Evolutionary conservation across 768 basidiomycete genomes (phyloP).

Genomic region (Kwoniella botswanensis): DNA sequence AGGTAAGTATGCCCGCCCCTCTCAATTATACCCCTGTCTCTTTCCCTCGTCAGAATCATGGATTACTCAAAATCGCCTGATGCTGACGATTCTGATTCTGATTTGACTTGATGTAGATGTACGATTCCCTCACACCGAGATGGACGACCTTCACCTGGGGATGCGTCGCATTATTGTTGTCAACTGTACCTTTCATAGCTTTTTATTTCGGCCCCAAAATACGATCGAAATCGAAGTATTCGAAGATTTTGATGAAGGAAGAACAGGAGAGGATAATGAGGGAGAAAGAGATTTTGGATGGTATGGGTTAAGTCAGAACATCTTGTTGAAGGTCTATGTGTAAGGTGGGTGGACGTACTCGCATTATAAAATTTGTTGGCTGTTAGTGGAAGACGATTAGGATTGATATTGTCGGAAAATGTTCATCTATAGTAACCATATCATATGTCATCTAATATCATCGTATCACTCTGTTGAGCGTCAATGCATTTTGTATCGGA

Average conservation of each 20-base stretch:
- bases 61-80: background rate
- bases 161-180: slow-evolving; percentile 63
- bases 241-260: slow-evolving; percentile 47
- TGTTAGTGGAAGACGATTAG: too few relatives aligned
- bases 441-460: background rate
- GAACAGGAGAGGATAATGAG: slow-evolving; percentile 34
- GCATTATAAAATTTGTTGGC: background rate
- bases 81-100: background rate
- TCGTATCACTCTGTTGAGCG: too few relatives aligned
- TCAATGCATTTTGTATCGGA: too few relatives aligned
- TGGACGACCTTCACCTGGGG: slow-evolving; percentile 62
- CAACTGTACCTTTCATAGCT: slow-evolving; percentile 63
- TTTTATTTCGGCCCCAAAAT: slow-evolving; percentile 56
- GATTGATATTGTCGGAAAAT: background rate
- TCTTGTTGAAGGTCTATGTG: background rate
- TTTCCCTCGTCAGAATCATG: too few relatives aligned
- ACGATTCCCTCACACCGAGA: slow-evolving; percentile 64
- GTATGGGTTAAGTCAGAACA: slow-evolving; percentile 12
- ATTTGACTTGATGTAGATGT: slow-evolving; percentile 60
- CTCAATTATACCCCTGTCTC: too few relatives aligned
- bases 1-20: slow-evolving; percentile 1
- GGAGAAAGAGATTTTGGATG: slow-evolving; percentile 20
- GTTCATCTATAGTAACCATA: background rate
- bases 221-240: slow-evolving; percentile 43
- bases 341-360: background rate